phyloP scores from a whole-genome alignment of 768 basidiomycete genomes.

The Thelephora ganbajun region DNA sequence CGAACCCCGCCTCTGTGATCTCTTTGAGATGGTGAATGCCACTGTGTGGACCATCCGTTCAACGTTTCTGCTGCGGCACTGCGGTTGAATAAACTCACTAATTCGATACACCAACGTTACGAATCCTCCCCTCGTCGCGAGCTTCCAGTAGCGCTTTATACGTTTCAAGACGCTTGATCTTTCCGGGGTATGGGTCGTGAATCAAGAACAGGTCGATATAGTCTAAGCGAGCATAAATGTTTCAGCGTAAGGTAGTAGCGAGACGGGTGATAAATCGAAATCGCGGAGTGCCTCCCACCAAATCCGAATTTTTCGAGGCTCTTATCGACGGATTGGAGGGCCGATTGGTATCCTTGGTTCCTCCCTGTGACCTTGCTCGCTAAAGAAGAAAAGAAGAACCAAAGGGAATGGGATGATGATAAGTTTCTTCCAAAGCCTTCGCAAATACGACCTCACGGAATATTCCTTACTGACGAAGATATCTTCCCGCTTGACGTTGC shows the following conservation, averaged over 20 bases:
- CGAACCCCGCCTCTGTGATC: slow-evolving; percentile 45
- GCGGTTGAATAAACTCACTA: slow-evolving; percentile 37
- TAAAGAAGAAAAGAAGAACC: slow-evolving; percentile 12
- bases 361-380: slow-evolving; percentile 52
- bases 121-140: slow-evolving; percentile 50
- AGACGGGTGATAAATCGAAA: slow-evolving; percentile 10
- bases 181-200: slow-evolving; percentile 57
- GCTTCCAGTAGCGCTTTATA: slow-evolving; percentile 58
- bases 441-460: neutral
- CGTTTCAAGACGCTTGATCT: slow-evolving; percentile 48
- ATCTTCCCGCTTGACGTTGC: slow-evolving; percentile 39
- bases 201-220: slow-evolving; percentile 70
- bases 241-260: neutral
- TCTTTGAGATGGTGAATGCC: slow-evolving; percentile 63
- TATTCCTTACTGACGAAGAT: slow-evolving; percentile 52
- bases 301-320: slow-evolving; percentile 47
- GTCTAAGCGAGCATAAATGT: slow-evolving; percentile 22
- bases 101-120: slow-evolving; percentile 72
- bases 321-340: slow-evolving; percentile 40
- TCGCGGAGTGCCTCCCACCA: too few relatives aligned
- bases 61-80: neutral
- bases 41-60: slow-evolving; percentile 21
- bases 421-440: neutral
- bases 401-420: slow-evolving; percentile 1
- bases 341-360: slow-evolving; percentile 49